A percentile compares a stretch with the other conserved stretches of the same genome.
Evolutionary conservation across 768 basidiomycete genomes (phyloP).

Genomic region (Termitomyces sp.): DNA sequence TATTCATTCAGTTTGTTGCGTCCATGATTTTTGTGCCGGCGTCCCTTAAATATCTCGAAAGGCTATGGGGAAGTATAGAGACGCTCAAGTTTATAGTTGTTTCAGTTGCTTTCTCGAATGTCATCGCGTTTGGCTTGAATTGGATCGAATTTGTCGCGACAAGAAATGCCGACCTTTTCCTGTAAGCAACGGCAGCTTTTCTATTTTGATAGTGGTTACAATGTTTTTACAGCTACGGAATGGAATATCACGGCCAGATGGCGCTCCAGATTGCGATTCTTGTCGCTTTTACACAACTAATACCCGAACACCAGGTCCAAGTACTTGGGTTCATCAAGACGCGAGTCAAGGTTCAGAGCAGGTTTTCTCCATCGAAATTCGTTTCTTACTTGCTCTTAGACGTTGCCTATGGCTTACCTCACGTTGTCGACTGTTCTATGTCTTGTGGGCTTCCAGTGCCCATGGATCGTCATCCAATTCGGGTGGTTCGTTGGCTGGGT

Average conservation of each 20-base stretch:
- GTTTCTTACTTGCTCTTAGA: slow-evolving; percentile 37
- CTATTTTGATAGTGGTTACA: neutral
- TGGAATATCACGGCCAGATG: slow-evolving; percentile 90
- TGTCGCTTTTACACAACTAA: slow-evolving; percentile 96
- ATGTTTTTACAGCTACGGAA: slow-evolving; percentile 58
- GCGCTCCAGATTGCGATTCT: slow-evolving; percentile 83
- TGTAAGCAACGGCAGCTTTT: slow-evolving; percentile 44
- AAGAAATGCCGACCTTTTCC: slow-evolving; percentile 66
- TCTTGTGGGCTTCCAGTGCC: slow-evolving; percentile 78
- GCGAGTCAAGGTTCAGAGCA: slow-evolving; percentile 76
- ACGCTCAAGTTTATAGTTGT: slow-evolving; percentile 80
- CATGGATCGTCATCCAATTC: slow-evolving; percentile 93
- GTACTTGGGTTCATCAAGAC: slow-evolving; percentile 77
- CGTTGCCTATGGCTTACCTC: slow-evolving; percentile 90
- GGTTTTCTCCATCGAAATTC: neutral
- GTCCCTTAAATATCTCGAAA: slow-evolving; percentile 84
- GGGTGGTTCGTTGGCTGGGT: slow-evolving; percentile 98
- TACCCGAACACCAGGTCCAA: slow-evolving; percentile 98
- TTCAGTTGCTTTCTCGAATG: slow-evolving; percentile 73
- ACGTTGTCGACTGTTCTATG: slow-evolving; percentile 84
- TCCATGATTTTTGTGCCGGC: slow-evolving; percentile 76
- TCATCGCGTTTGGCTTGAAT: slow-evolving; percentile 83
- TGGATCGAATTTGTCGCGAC: slow-evolving; percentile 79
- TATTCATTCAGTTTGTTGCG: slow-evolving; percentile 55
- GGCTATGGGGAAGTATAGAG: slow-evolving; percentile 89